Evolutionary conservation across 352 stramenopile genomes (phyloP).

Genomic region (Phytophthora constricta): DNA sequence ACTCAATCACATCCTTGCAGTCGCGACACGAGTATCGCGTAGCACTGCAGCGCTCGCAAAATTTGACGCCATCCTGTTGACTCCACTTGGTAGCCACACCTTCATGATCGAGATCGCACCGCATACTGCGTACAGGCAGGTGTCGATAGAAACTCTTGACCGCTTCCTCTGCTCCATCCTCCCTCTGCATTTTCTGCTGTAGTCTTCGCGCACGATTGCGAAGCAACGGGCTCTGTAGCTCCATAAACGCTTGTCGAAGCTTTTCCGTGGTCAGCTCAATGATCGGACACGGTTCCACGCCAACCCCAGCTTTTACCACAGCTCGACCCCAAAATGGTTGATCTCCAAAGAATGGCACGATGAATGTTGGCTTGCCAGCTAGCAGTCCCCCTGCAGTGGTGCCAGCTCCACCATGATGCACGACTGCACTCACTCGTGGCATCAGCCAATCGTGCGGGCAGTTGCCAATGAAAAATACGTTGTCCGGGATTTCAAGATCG

Average conservation of each 20-base stretch:
- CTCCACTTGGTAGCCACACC: conserved; percentile 42
- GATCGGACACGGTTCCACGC: conserved; percentile 85
- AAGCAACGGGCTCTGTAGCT: conserved; percentile 59
- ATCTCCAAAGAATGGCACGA: conserved; percentile 96
- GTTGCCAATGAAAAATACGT: conserved; percentile 65
- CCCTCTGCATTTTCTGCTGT: conserved; percentile 58
- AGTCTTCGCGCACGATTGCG: conserved; percentile 52
- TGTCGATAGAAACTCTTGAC: conserved; percentile 86
- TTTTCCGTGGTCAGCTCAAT: conserved; percentile 78
- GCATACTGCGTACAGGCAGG: conserved; percentile 85
- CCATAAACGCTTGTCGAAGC: conserved; percentile 72
- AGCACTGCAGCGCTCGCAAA: conserved; percentile 43
- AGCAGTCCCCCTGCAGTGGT: conserved; percentile 90
- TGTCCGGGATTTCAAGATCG: conserved; percentile 44
- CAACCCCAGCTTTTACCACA: conserved; percentile 79
- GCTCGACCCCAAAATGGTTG: conserved; percentile 94
- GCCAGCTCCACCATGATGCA: conserved; percentile 80
- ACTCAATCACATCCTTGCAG: conserved; percentile 36
- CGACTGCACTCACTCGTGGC: conserved; percentile 81
- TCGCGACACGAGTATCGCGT: conserved; percentile 18
- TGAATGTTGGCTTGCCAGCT: conserved; percentile 91
- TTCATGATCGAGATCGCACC: conserved; percentile 48
- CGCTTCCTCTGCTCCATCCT: conserved; percentile 83
- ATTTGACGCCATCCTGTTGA: conserved; percentile 34
- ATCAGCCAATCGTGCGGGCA: conserved; percentile 92